Evolutionary conservation across 1,284 basidiomycete genomes (phyloP).

Genomic region (Somion occarium): DNA sequence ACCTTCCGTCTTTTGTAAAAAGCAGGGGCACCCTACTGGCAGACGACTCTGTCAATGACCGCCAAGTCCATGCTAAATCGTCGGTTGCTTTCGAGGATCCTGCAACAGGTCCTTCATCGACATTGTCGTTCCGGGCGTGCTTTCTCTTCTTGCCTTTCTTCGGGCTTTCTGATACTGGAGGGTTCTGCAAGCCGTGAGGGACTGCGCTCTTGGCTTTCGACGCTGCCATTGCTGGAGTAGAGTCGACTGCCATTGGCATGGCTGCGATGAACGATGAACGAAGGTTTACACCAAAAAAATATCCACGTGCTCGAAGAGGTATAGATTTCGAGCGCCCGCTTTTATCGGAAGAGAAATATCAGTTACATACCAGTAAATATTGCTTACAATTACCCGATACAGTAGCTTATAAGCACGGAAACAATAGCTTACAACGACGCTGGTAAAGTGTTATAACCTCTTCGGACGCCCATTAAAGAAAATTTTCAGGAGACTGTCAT

Average conservation of each 20-base stretch:
- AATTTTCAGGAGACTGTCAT: not conserved
- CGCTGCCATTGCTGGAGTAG: slow-evolving; percentile 23
- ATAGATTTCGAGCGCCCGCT: not conserved
- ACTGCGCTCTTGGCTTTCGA: slow-evolving; percentile 15
- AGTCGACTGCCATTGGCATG: slow-evolving; percentile 23
- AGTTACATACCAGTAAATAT: not conserved
- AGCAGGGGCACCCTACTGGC: slow-evolving; percentile 65
- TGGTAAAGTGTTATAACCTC: too few species aligned
- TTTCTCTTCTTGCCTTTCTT: slow-evolving; percentile 18
- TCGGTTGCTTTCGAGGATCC: slow-evolving; percentile 21
- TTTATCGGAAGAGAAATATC: not conserved
- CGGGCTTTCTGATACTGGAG: slow-evolving; percentile 13
- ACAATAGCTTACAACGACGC: too few species aligned
- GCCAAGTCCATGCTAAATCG: slow-evolving; percentile 60
- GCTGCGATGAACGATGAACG: slow-evolving; percentile 13
- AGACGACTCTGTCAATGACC: slow-evolving; percentile 65
- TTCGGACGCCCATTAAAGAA: too few species aligned
- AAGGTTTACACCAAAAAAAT: slow-evolving; percentile 24
- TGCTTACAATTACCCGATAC: too few species aligned
- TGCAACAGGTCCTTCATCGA: slow-evolving; percentile 17
- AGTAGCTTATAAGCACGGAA: too few species aligned
- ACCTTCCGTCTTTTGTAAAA: slow-evolving; percentile 87
- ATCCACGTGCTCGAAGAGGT: slow-evolving; percentile 20
- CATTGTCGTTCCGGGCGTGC: slow-evolving; percentile 14
- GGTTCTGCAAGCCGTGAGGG: slow-evolving; percentile 16